phyloP scores from a whole-genome alignment of 73 alveolate genomes.

The Symbiodinium natans region DNA sequence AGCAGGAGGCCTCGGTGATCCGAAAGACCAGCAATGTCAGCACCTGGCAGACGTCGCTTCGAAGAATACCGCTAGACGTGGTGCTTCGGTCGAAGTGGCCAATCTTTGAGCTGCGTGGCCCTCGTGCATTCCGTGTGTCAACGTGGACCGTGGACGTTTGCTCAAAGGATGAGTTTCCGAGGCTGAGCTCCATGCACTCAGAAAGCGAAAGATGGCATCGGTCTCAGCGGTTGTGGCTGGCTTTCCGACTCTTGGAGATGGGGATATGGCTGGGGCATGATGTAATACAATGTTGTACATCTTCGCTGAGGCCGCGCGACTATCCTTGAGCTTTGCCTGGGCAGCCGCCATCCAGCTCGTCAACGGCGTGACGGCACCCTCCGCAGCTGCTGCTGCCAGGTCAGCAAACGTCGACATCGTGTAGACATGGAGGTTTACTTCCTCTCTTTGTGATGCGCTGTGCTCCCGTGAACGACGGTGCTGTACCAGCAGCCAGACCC shows the following conservation, averaged over 20 bases:
- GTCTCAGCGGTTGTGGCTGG: neutral
- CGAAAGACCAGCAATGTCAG: too few species aligned
- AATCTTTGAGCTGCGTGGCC: slow-evolving; percentile 53
- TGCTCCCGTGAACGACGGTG: too few species aligned
- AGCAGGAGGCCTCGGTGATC: too few species aligned
- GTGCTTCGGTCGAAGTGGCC: slow-evolving; percentile 72
- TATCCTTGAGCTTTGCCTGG: slow-evolving; percentile 20
- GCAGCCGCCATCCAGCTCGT: too few species aligned
- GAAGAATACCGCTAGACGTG: neutral
- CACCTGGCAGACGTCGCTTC: slow-evolving; percentile 41
- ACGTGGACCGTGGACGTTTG: neutral
- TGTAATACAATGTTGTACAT: neutral
- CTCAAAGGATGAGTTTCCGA: neutral
- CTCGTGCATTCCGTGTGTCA: neutral
- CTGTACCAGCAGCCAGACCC: too few species aligned
- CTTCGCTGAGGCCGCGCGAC: slow-evolving; percentile 46
- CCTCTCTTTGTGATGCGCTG: too few species aligned
- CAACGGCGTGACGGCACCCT: too few species aligned
- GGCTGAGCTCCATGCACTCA: slow-evolving; percentile 88
- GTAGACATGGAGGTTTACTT: too few species aligned
- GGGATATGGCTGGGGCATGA: neutral
- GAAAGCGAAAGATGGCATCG: slow-evolving; percentile 56
- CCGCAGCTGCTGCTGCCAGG: too few species aligned
- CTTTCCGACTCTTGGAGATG: too few species aligned
- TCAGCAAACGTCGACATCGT: too few species aligned